Evolutionary conservation across 805 yeast species (phyloP).

Genomic region (Wickerhamiella hasegawae): DNA sequence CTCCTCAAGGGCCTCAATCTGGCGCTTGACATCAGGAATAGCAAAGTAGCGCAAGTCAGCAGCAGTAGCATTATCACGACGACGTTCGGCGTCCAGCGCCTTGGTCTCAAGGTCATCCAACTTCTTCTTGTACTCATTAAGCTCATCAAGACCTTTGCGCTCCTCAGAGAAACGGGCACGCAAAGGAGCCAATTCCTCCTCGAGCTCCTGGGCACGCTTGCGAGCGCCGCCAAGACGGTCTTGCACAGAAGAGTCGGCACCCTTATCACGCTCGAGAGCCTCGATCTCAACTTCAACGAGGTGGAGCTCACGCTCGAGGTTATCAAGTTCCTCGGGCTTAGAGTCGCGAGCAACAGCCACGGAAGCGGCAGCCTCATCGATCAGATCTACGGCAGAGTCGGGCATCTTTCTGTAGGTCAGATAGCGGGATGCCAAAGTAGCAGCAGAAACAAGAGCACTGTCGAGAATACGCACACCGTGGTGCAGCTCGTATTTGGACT

Average conservation of each 20-base stretch:
- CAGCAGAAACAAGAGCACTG: constrained; percentile 85
- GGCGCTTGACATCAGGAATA: constrained; percentile 75
- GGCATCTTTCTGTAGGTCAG: constrained; percentile 91
- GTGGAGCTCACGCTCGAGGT: constrained; percentile 81
- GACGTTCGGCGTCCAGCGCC: constrained; percentile 93
- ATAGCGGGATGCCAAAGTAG: constrained; percentile 86
- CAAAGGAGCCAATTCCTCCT: constrained; percentile 72
- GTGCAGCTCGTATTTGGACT: constrained; percentile 87
- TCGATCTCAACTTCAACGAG: constrained; percentile 88
- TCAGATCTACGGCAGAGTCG: constrained; percentile 90
- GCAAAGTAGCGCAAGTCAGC: constrained; percentile 96
- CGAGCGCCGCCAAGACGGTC: constrained; percentile 72
- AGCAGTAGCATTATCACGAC: constrained; percentile 84
- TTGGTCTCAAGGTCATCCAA: constrained; percentile 84
- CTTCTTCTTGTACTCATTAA: constrained; percentile 76
- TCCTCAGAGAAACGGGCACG: constrained; percentile 76
- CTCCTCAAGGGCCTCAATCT: constrained; percentile 58
- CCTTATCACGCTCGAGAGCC: constrained; percentile 91
- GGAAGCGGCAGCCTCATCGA: constrained; percentile 91
- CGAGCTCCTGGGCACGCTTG: constrained; percentile 64
- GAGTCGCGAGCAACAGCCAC: constrained; percentile 98
- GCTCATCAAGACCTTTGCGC: constrained; percentile 78
- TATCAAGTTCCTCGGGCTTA: constrained; percentile 91
- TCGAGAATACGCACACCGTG: constrained; percentile 95
- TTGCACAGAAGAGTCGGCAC: constrained; percentile 63